Evolutionary conservation across 2,329 filamentous ascomycete species (phyloP).

Genomic region (Fusarium protoensiforme): DNA sequence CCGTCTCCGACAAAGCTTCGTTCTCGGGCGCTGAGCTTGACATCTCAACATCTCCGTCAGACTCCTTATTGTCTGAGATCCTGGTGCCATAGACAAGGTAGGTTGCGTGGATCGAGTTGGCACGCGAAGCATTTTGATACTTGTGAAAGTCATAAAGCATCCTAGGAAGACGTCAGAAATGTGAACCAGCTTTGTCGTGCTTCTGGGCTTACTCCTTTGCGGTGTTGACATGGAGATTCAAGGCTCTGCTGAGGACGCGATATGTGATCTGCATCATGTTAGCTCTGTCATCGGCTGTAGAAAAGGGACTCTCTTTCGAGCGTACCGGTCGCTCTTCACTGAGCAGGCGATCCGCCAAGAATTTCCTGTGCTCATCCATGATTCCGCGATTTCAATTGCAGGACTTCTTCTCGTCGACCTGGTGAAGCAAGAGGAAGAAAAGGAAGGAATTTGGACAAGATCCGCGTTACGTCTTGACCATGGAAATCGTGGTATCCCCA

Average conservation of each 20-base stretch:
- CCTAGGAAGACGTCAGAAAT: slow-evolving; percentile 57
- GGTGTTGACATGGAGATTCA: slow-evolving; percentile 85
- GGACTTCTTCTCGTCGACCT: not conserved
- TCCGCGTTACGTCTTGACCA: not conserved
- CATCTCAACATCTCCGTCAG: slow-evolving; percentile 76
- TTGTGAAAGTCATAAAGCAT: slow-evolving; percentile 92
- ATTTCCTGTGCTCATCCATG: slow-evolving; percentile 75
- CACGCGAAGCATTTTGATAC: slow-evolving; percentile 83
- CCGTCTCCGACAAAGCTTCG: slow-evolving; percentile 58
- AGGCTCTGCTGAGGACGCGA: slow-evolving; percentile 81
- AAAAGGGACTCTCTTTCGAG: slow-evolving; percentile 9
- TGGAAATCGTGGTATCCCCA: slow-evolving; percentile 15
- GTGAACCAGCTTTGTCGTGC: not conserved
- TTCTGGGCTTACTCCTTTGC: slow-evolving; percentile 80
- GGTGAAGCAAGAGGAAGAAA: not conserved
- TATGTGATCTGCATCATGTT: slow-evolving; percentile 78
- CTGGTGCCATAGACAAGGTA: slow-evolving; percentile 84
- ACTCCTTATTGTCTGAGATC: slow-evolving; percentile 50
- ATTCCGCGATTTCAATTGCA: not conserved
- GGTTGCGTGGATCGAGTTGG: slow-evolving; percentile 86
- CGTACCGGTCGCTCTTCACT: slow-evolving; percentile 79
- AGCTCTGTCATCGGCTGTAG: slow-evolving; percentile 1
- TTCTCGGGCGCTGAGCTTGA: slow-evolving; percentile 71
- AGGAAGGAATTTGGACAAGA: not conserved
- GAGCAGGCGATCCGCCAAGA: slow-evolving; percentile 79